Evolutionary conservation across 768 basidiomycete genomes (phyloP), one percentile per base, ranked within the genome.

Genomic region (Xerocomellus intermedius): DNA sequence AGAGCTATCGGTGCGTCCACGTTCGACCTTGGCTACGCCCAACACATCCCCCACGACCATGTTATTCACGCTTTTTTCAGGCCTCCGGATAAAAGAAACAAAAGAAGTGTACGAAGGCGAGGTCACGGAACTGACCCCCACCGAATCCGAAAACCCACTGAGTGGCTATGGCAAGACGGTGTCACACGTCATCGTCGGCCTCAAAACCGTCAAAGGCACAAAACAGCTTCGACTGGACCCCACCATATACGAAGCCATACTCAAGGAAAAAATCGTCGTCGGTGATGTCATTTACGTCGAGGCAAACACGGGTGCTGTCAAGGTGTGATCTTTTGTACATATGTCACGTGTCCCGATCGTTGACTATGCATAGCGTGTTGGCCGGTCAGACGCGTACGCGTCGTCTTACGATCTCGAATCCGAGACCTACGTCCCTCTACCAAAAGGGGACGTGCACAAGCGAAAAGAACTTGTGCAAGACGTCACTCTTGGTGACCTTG

Each of bases 71-170:
- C 43, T 8, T 5, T 17, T 36, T 39, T 4, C 41, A 64, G 95
- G 96, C 44, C 81, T 98, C 36, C 85, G 96, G 69, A 97, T 98
- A 79, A 98, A 98, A 73, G 97, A 98, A 74, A 98, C 95, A 7
- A 98, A 99, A 70, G 94, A 97, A 67, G 94, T 98, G 8, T 98
- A 95, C 72, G 96, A 98, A 71, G 96, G 97, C 56, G 96, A 99
- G 74, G 91, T 99, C 17, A 98, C 96, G 9, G 96, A 98, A 67
- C 75, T 98, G 56, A 97, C 96, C 4, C 97, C 97, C 3, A 85
- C 92, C 21, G 97, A 98, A 75, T 83, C 96, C 14, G 96, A 98
- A 72, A 98, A 98, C 73, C 97, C 97, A 26, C 79, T 98, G 42
- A 94, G 90, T 50, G 95, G 96, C 39, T 98, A 98, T 70, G 97